phyloP scores from a whole-genome alignment of 192 early-diverging fungal genomes.

The Kickxella alabastrina region DNA sequence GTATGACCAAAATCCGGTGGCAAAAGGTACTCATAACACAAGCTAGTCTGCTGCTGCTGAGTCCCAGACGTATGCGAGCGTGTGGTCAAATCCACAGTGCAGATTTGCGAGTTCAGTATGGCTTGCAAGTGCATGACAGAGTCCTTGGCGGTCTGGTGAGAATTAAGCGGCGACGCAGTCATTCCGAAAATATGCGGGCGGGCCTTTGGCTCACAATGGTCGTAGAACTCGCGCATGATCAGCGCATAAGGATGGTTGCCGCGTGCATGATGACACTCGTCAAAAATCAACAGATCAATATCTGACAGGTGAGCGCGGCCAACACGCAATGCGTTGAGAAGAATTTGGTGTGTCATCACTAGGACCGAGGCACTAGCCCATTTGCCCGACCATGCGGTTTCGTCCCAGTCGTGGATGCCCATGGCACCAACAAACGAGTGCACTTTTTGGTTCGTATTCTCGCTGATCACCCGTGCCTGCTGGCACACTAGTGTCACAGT shows the following conservation, averaged over 20 bases:
- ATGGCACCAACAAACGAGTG: constrained; percentile 64
- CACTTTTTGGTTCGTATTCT: constrained; percentile 63
- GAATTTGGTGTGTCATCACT: constrained; percentile 84
- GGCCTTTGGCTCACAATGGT: constrained; percentile 30
- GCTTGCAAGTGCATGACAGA: constrained; percentile 55
- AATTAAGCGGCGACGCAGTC: constrained; percentile 83
- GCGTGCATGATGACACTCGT: constrained; percentile 89
- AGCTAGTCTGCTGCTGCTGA: constrained; percentile 12
- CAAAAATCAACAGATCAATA: constrained; percentile 87
- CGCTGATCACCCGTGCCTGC: constrained; percentile 72
- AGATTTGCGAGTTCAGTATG: constrained; percentile 55
- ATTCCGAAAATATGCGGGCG: constrained; percentile 86
- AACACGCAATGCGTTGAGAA: constrained; percentile 71
- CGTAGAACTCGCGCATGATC: constrained; percentile 83
- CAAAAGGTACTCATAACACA: constrained; percentile 53
- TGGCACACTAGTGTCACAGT: constrained; percentile 84
- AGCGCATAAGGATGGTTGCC: constrained; percentile 71
- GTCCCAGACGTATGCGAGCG: constrained; percentile 3
- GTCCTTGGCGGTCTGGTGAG: constrained; percentile 19
- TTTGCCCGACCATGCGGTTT: constrained; percentile 57
- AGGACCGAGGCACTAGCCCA: constrained; percentile 64
- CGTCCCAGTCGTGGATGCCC: constrained; percentile 60
- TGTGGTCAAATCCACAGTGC: constrained; percentile 53
- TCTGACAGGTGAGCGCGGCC: constrained; percentile 62
- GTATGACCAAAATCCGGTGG: constrained; percentile 49